These are phyloP conservation scores for Tylopilus subfusipes DNA, from an alignment of 768 basidiomycete genomes.

Conservation along the genomic window DNA sequence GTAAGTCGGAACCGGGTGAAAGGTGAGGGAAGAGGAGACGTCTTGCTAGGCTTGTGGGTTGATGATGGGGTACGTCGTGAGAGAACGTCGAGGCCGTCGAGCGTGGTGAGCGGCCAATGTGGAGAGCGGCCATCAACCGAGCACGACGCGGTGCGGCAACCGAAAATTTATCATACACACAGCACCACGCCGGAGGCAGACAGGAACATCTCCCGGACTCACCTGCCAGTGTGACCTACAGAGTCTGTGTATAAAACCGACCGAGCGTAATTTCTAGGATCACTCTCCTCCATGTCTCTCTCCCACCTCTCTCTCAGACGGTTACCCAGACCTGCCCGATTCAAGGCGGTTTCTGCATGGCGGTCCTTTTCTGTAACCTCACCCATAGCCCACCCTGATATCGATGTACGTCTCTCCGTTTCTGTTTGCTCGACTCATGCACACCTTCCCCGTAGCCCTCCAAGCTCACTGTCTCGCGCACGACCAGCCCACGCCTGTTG, in stretches of 20 bases:
- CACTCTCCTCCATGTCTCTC: conserved; percentile 19
- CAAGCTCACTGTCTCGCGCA: conserved; percentile 47
- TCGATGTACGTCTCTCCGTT: conserved; percentile 41
- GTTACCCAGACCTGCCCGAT: neutral
- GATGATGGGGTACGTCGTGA: conserved; percentile 17
- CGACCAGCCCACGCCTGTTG: conserved; percentile 50
- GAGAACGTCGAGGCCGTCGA: conserved; percentile 26
- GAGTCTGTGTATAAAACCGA: conserved; percentile 25
- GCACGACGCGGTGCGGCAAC: neutral
- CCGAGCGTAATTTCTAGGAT: neutral
- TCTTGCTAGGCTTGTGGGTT: conserved; percentile 40
- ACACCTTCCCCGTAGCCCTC: conserved; percentile 40
- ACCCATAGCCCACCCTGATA: conserved; percentile 40
- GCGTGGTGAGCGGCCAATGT: conserved; percentile 11
- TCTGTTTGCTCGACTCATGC: neutral
- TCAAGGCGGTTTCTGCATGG: conserved; percentile 1
- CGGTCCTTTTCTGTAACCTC: conserved; percentile 13
- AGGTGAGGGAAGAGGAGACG: conserved; percentile 65
- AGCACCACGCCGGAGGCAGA: too few species aligned
- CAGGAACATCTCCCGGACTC: too few species aligned
- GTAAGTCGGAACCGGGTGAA: conserved; percentile 41
- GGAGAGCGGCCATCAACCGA: conserved; percentile 1
- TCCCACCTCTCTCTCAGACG: conserved; percentile 9
- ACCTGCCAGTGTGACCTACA: too few species aligned
- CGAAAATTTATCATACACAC: neutral